Percentiles rank a stretch among this genome's conserved stretches.
Evolutionary conservation across 768 basidiomycete genomes (phyloP).

Genomic region (Tubosaeta sp.): DNA sequence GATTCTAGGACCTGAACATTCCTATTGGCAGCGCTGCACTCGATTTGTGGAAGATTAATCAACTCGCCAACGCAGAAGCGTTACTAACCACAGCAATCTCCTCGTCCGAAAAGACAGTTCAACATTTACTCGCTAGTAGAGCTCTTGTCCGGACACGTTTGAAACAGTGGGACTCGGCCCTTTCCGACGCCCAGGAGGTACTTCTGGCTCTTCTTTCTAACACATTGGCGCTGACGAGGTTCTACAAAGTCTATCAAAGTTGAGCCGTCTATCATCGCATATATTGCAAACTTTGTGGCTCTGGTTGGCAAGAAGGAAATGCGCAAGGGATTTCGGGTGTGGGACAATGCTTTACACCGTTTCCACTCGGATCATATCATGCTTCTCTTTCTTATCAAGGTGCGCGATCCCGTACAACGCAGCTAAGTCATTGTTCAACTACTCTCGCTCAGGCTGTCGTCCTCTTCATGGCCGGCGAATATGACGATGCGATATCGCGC

Average conservation of each 20-base stretch:
- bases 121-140: background rate
- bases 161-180: background rate
- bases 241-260: background rate
- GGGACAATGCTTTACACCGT: background rate
- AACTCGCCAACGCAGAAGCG: background rate
- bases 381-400: conserved; percentile 3
- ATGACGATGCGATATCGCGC: conserved; percentile 4
- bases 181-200: background rate
- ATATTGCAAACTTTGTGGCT: background rate
- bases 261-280: background rate
- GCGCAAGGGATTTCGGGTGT: background rate
- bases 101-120: background rate
- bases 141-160: conserved; percentile 2
- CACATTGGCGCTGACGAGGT: background rate
- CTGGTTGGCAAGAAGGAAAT: background rate
- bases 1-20: background rate
- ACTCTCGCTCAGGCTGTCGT: conserved; percentile 1
- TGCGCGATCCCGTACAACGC: background rate
- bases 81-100: background rate
- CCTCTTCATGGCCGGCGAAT: conserved; percentile 1
- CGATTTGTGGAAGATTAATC: background rate
- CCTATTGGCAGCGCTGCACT: background rate
- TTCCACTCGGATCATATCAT: background rate
- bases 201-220: background rate
- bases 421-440: background rate